Evolutionary conservation across 768 basidiomycete genomes (phyloP), one percentile per base, ranked within the genome.

Genomic region (Lactifluus volemus): DNA sequence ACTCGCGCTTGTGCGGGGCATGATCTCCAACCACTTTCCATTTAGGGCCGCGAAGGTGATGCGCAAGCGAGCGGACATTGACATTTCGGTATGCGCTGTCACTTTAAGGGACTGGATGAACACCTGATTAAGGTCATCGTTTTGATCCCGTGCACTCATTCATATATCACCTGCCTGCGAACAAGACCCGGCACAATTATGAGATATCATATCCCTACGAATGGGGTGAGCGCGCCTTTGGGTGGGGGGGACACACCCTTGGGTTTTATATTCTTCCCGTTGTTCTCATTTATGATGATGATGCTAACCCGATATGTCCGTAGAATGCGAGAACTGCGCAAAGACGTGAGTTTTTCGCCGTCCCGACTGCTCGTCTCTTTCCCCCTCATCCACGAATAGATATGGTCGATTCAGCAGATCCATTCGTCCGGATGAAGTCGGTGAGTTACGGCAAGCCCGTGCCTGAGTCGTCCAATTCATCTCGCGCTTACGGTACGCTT

Each of bases 321-420:
- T 49, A 88, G 88, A 82, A 70, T 90, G 88, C 65, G 72, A 77
- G 38, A 73, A 79, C 47, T 90, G 89, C 63, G 72, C 73, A 30
- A 84, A 86, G 65, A 78, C 81, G 86, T 88, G 67, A 63, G 81
- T 59, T 59, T 11, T 21, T 21, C 4, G 17, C 9, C 7, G 44
- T 15, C 36, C 41, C 58, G 30, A 17, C 12, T 17, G 48, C 11
- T 14, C 32, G 51, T 15, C 41, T 34, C 25, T 25, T 25, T 25
- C 30, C 39, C 34, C 44, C 19, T 4, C 32, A 59, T 63, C 10
- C 42, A 41, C 25, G 25, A 25, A 2, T 63, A 89, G 88, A 54
- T 89, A 89, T 67, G 88, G 88, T 15, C 81, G 88, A 36, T 83
- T 84, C 67, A 85, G 81, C 68, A 89, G 85, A 61, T 89, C 87